Evolutionary conservation across 2,329 filamentous ascomycete species (phyloP), one percentile per base, ranked within the genome.

Genomic region (Fusarium longipes): DNA sequence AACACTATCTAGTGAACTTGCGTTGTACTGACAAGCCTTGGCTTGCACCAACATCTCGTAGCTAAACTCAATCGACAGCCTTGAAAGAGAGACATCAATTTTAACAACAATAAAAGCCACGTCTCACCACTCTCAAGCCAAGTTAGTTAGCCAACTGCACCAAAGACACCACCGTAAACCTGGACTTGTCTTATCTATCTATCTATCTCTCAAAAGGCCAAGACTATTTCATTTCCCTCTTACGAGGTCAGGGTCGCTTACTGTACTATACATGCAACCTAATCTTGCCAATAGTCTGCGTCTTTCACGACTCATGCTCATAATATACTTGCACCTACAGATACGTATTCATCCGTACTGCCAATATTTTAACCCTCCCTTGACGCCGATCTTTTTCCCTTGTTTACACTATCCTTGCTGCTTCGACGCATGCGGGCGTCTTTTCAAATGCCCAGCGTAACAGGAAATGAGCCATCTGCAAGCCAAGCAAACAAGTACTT

Each of bases 161-260:
- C 14, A 10, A 15, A 27, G 51, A 30, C 36, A 39, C 43, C 27
- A 29, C 48, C 33, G 25, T 25, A 30, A 18, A 42, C 20, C 22
- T 29, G 15, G 32, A 17, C 17, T n/a, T 17, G 20, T 36, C 14
- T 15, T 54, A 40, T 33, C 32, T 33, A 27, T 14, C 42, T 25
- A n/a, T n/a, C n/a, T n/a, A n/a, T n/a, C n/a, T n/a, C n/a, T n/a
- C n/a, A n/a, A n/a, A n/a, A 49, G 42, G 7, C 39, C 40, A 54
- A 62, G 33, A 30, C 43, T 30, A 8, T 25, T 27, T 62, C 50
- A 63, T 63, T 22, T 63, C 59, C 58, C 59, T 63, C 29, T 35
- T 38, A 61, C 39, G 40, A 62, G 29, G 15, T 35, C 56, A 35
- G 39, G 55, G 27, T 44, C 27, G 18, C 5, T 3, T 8, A 40